phyloP scores from a whole-genome alignment of 768 basidiomycete genomes.

The Boletus huronensis region DNA sequence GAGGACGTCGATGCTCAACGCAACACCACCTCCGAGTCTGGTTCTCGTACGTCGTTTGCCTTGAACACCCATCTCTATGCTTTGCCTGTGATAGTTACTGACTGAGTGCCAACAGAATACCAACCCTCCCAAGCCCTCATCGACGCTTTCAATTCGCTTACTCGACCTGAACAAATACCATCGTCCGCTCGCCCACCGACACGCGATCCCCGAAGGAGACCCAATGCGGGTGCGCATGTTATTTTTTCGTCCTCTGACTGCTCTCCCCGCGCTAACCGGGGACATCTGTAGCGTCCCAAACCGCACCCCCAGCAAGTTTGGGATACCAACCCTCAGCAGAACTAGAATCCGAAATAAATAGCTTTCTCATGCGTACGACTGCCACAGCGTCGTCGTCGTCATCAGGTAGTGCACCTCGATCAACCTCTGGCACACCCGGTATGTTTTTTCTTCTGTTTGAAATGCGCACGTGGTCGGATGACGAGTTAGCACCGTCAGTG shows the following conservation, averaged over 20 bases:
- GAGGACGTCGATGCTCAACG: not conserved
- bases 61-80: not conserved
- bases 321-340: conserved; percentile 8
- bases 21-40: not conserved
- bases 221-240: not conserved
- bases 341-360: conserved; percentile 3
- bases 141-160: conserved; percentile 8
- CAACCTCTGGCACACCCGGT: not conserved
- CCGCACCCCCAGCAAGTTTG: not conserved
- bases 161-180: not conserved
- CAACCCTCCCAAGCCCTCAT: conserved; percentile 13
- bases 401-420: not conserved
- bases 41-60: not conserved
- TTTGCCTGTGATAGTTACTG: not conserved
- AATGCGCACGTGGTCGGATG: too few relatives aligned
- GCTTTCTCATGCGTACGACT: not conserved
- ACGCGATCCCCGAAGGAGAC: not conserved
- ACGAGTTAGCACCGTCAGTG: not conserved
- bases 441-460: not conserved
- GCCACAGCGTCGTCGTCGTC: not conserved
- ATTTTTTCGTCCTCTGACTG: not conserved
- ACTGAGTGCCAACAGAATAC: conserved; percentile 2
- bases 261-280: not conserved
- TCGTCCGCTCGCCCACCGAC: not conserved
- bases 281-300: not conserved